Evolutionary conservation across 176 grass and related monocot species (phyloP).

Genomic region (Elymus sibiricus): DNA sequence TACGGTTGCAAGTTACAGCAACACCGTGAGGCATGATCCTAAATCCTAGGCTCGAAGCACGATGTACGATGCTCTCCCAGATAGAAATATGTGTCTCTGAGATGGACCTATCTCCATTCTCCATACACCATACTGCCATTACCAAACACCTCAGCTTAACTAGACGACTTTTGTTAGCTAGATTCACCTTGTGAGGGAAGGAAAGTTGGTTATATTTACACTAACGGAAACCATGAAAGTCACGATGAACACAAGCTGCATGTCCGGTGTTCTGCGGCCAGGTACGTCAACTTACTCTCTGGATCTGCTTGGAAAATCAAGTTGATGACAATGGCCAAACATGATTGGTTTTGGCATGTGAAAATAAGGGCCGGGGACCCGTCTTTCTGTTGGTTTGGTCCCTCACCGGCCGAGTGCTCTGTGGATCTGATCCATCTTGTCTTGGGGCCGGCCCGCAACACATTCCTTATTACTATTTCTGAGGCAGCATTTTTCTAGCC

Average conservation of each 20-base stretch:
- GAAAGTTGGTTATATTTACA: too few species aligned
- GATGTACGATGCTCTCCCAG: background rate
- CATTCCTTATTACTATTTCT: slow-evolving; percentile 11
- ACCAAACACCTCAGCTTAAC: background rate
- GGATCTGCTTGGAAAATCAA: background rate
- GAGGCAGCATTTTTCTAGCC: background rate
- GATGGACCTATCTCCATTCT: background rate
- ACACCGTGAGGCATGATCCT: slow-evolving; percentile 25
- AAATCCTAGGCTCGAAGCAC: background rate
- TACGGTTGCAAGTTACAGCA: background rate
- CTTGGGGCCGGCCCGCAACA: slow-evolving; percentile 21
- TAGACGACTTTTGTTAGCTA: too few species aligned
- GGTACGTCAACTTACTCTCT: background rate
- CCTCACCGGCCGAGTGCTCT: background rate
- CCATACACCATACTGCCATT: background rate
- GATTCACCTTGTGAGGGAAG: too few species aligned
- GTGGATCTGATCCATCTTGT: slow-evolving; percentile 9
- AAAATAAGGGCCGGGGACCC: background rate
- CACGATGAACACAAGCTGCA: background rate
- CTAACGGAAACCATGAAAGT: too few species aligned
- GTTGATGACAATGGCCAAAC: background rate
- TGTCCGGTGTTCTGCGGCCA: background rate
- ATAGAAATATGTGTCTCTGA: background rate
- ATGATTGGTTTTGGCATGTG: slow-evolving; percentile 8
- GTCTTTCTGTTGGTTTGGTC: background rate